Conservation (phyloP, 2,329 filamentous ascomycete species). For the Cryphonectria carpinicola region DNA sequence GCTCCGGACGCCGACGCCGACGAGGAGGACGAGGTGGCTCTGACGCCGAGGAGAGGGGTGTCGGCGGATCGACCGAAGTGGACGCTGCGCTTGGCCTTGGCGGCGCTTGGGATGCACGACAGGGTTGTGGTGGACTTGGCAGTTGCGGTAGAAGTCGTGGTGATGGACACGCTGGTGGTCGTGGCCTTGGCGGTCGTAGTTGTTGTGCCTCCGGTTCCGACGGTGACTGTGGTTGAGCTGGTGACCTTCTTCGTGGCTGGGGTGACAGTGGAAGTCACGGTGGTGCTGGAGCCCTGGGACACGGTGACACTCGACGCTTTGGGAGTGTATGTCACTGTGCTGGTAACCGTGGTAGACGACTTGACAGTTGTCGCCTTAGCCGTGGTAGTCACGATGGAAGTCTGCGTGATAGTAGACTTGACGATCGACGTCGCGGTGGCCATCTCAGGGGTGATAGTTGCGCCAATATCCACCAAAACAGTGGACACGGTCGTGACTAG, state of each 20-base stretch:
- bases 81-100: conserved; percentile 14
- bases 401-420: background rate
- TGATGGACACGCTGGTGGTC: conserved; percentile 25
- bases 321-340: background rate
- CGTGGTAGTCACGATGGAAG: conserved; percentile 5
- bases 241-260: conserved; percentile 37
- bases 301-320: background rate
- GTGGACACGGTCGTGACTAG: background rate
- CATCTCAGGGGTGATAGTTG: background rate
- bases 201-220: conserved; percentile 21
- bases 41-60: conserved; percentile 1
- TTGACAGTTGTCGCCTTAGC: conserved; percentile 13
- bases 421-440: background rate
- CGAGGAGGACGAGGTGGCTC: background rate
- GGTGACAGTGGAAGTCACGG: conserved; percentile 31
- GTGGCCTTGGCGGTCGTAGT: conserved; percentile 30
- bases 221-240: conserved; percentile 35
- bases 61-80: background rate
- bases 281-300: background rate
- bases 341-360: conserved; percentile 1
- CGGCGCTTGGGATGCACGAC: conserved; percentile 19
- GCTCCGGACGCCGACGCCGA: background rate
- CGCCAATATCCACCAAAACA: background rate
- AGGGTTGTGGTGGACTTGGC: conserved; percentile 32
- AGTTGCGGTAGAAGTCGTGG: conserved; percentile 31